Percentiles rank a stretch among this genome's conserved stretches.
phyloP scores from a whole-genome alignment of 2,329 filamentous ascomycete species.

The Colletotrichum sp. region DNA sequence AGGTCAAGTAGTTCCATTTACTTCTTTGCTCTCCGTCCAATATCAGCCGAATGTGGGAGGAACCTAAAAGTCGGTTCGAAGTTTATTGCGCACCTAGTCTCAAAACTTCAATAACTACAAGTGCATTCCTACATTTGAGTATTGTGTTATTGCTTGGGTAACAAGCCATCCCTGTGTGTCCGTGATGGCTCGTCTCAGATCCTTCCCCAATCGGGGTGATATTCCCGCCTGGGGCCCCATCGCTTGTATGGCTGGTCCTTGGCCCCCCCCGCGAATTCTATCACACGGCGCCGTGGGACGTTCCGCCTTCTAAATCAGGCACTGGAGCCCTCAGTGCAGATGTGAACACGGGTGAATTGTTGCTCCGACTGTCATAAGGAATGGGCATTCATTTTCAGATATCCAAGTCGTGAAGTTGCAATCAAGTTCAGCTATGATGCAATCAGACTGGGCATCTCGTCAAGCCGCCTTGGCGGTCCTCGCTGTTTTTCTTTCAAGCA shows the following conservation, averaged over 20 bases:
- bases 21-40: neutral
- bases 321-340: neutral
- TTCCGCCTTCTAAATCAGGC: neutral
- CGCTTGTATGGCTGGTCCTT: neutral
- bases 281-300: neutral
- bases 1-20: neutral
- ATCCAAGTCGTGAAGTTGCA: neutral
- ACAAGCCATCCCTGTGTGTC: neutral
- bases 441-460: neutral
- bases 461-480: neutral
- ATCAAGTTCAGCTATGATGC: neutral
- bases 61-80: neutral
- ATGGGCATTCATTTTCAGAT: neutral
- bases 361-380: neutral
- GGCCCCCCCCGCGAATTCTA: neutral
- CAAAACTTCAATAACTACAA: neutral
- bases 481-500: neutral
- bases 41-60: neutral
- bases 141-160: neutral
- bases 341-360: neutral
- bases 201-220: neutral
- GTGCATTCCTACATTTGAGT: too few species aligned
- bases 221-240: neutral
- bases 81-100: neutral
- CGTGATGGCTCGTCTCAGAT: neutral